Base-by-base conservation (phyloP, 805 yeast genomes). In the Tetrapisispora fleetii region DNA sequence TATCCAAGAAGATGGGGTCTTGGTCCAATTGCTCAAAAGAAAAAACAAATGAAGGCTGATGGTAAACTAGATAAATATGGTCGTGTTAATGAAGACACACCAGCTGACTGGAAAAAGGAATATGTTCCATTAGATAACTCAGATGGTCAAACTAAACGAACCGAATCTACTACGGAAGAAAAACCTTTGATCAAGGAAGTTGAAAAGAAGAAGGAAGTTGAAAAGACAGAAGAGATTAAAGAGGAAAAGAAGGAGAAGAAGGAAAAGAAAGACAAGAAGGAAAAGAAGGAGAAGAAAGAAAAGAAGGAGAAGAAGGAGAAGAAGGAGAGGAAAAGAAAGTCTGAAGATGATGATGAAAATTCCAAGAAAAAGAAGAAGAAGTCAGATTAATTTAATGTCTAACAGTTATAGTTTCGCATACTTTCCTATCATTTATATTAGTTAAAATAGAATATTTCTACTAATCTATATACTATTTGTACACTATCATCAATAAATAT, bases 1-100 rank as follows among this genome's bases (percentile, higher is more conserved):
- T 93, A 93, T 71, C 99, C 99, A 73, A 85, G 99, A 79, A 84
- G 97, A 79, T 93, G 99, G 99, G 99, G 99, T 54, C 75, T 93
- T 60, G 99, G 99, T 61, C 99, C 99, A 61, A 87, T 90, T 67
- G 98, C 99, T 52, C 88, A 86, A 72, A 89, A 89, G 83, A 93
- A 93, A 85, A 93, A 93, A 79, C 96, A 91, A 76, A 75, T 93
- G 78, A 91, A 90, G 79, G 85, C 95, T 48, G 95, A 85, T 57
- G 99, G 98, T 64, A 91, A 93, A 73, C 81, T 93, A 65, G 99
- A 93, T 76, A 87, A 91, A 72, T 93, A 72, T 64, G 99, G 99
- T 55, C 83, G 96, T 74, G 76, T 75, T 54, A 93, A 89, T 65
- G 99, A 93, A 71, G 83, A 79, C 67, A 93, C 99, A 28, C 99